Evolutionary conservation across 441 rosid species (phyloP).

Genomic region (Mallotus repandus): DNA sequence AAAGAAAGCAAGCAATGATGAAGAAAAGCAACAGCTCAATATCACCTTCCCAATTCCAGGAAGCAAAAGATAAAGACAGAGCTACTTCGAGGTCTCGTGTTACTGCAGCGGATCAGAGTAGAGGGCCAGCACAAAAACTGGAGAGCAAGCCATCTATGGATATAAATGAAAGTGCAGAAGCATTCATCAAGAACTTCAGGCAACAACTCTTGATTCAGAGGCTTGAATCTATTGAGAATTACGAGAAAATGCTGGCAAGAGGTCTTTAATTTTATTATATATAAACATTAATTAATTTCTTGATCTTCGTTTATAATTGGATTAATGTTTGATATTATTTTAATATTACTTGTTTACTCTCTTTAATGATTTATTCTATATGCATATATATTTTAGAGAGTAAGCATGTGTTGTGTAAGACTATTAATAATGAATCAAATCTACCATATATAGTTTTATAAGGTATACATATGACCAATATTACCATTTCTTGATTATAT

Average conservation of each 20-base stretch:
- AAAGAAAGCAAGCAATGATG: background rate
- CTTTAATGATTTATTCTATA: background rate
- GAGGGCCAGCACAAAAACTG: slow-evolving; percentile 8
- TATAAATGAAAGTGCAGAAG: slow-evolving; percentile 72
- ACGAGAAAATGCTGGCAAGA: slow-evolving; percentile 55
- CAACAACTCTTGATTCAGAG: slow-evolving; percentile 66
- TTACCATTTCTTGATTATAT: too few species aligned
- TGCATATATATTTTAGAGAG: background rate
- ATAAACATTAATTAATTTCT: background rate
- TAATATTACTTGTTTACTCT: background rate
- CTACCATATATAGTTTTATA: background rate
- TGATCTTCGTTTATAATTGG: background rate
- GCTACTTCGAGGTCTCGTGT: slow-evolving; percentile 8
- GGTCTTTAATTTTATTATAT: slow-evolving; percentile 32
- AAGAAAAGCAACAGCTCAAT: slow-evolving; percentile 21
- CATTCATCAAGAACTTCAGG: slow-evolving; percentile 77
- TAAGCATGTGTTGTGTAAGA: background rate
- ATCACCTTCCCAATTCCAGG: slow-evolving; percentile 14
- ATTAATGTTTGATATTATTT: background rate
- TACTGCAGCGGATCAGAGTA: background rate
- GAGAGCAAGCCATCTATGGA: slow-evolving; percentile 51
- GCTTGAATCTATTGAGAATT: slow-evolving; percentile 73
- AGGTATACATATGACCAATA: too few species aligned
- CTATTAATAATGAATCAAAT: background rate
- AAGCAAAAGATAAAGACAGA: slow-evolving; percentile 7